Evolutionary conservation across 768 basidiomycete species (phyloP), one percentile per base, ranked within the genome.

Genomic region (Pleurotus salmoneostramineus): DNA sequence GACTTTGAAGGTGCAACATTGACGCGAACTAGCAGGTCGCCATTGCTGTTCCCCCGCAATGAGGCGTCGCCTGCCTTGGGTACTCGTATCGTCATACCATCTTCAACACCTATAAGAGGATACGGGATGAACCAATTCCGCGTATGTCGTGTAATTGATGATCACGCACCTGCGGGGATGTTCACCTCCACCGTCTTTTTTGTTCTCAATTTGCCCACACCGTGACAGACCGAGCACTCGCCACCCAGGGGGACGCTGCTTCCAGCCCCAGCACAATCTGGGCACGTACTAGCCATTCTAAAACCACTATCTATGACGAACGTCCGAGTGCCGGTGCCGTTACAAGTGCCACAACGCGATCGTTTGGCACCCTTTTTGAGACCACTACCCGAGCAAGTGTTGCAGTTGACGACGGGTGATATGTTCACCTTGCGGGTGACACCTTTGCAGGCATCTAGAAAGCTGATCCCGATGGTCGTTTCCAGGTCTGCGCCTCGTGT

Each of bases 371-470:
- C 96, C 17, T 83, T 72, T 72, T 91, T 97, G 68, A 99, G 72
- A 6, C 97, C 97, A 64, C 80, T 83, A 10, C 94, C 95, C 40
- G 84, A 81, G 74, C 97, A 99, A 6, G 92, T 82, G 43, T 74
- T 73, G 69, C 97, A 98, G 63, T 93, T 83, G 47, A 87, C 83
- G 43, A 98, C 83, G 10, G 95, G 93, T 15, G 84, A 85, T 60
- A 93, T 78, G 57, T 82, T 85, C 63, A 98, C 77, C 57, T 82
- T 88, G 57, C 88, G 85, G 48, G 80, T 81, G 14, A 89, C 77
- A 50, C 97, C 97, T 72, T 90, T 93, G 76, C 92, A 94, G n/a
- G 95, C 90, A 60, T 99, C 97, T 72, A 95, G 82, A 75, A 99
- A 99, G 47, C 78, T 83, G 62, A 99, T 76, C 47, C 80, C 82